These are phyloP conservation scores for Bolboschoenoplectus hybrid DNA, from an alignment of 202 grass and related monocot species.

Conservation along the genomic window DNA sequence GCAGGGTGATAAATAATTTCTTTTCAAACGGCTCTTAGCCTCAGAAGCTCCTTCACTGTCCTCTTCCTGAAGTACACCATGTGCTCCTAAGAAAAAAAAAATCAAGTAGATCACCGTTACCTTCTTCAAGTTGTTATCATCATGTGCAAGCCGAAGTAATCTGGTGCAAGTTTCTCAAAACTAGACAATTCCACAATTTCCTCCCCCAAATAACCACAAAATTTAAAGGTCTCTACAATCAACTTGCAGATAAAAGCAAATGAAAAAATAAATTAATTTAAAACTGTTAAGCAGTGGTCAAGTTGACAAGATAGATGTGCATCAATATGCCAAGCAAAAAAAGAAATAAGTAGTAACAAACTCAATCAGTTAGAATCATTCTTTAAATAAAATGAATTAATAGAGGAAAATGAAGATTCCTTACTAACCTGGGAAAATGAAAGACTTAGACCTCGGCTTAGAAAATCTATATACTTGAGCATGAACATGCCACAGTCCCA, in stretches of 20 bases:
- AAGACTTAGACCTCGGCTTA: conserved; percentile 71
- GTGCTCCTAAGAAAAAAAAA: conserved; percentile 58
- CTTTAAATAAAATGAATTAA: conserved; percentile 27
- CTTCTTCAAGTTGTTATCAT: neutral
- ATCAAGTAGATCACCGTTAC: conserved; percentile 13
- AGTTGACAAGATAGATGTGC: neutral
- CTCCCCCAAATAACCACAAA: neutral
- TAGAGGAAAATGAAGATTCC: neutral
- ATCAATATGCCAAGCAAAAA: neutral
- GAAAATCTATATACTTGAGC: conserved; percentile 89
- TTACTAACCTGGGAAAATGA: conserved; percentile 66
- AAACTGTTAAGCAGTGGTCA: neutral
- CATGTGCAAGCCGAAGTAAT: neutral
- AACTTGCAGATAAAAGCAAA: conserved; percentile 19
- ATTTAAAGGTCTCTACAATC: neutral
- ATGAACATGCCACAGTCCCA: conserved; percentile 99
- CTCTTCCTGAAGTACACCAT: conserved; percentile 95
- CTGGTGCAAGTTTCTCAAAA: neutral
- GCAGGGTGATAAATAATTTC: conserved; percentile 18
- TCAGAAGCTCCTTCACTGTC: conserved; percentile 81
- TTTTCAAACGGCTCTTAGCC: conserved; percentile 62
- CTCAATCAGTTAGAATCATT: neutral
- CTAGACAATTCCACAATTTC: neutral
- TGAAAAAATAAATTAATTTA: conserved; percentile 13
- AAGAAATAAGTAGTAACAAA: neutral